Evolutionary conservation across 2,329 filamentous ascomycete genomes (phyloP).

Genomic region (Cercospora citrullina): DNA sequence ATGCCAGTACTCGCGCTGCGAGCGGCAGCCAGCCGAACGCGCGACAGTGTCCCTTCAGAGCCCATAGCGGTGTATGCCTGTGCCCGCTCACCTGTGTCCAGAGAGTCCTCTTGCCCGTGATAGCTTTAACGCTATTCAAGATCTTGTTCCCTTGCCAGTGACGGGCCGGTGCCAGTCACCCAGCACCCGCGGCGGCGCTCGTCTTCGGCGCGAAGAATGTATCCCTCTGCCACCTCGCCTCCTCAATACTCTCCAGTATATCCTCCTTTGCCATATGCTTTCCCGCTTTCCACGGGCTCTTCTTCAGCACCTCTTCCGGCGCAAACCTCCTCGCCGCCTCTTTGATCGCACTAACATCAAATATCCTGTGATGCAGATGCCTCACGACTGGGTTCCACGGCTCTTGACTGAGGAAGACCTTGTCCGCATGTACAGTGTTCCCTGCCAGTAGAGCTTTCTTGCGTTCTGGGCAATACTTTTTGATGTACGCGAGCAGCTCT

Average conservation of each 20-base stretch:
- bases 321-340: constrained; percentile 86
- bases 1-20: not conserved
- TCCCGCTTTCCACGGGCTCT: constrained; percentile 70
- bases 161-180: not conserved
- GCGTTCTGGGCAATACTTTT: constrained; percentile 65
- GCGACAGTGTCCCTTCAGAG: not conserved
- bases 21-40: not conserved
- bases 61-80: not conserved
- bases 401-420: constrained; percentile 70
- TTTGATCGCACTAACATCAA: constrained; percentile 91
- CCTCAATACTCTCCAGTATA: constrained; percentile 91
- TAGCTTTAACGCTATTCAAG: not conserved
- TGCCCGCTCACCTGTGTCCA: not conserved
- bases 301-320: constrained; percentile 57
- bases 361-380: constrained; percentile 82
- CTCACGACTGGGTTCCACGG: constrained; percentile 74
- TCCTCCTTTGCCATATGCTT: constrained; percentile 83
- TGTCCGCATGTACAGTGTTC: constrained; percentile 90
- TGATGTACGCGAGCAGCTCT: constrained; percentile 75
- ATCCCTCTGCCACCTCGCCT: constrained; percentile 80
- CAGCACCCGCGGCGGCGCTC: not conserved
- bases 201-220: constrained; percentile 58
- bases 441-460: constrained; percentile 76
- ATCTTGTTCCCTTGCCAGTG: not conserved
- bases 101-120: not conserved